Conservation (phyloP, 2,329 filamentous ascomycete species). For the Aureobasidium lini region DNA sequence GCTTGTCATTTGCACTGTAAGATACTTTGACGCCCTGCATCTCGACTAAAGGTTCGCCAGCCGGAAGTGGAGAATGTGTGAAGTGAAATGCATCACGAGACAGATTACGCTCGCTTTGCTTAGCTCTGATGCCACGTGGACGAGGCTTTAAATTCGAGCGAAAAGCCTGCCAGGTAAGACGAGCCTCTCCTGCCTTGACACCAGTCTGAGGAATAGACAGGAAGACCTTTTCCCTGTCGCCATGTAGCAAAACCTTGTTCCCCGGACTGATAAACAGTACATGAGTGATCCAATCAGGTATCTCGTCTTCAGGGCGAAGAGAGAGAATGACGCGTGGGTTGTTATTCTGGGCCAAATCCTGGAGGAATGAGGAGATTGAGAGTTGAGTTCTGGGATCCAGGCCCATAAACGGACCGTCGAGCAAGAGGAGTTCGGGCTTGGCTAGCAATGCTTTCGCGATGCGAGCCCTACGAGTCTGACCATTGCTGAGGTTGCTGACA, state of each 20-base stretch:
- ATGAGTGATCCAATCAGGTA: conserved; percentile 89
- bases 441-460: conserved; percentile 80
- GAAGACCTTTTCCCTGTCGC: conserved; percentile 57
- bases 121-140: neutral
- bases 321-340: conserved; percentile 69
- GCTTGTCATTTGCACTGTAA: conserved; percentile 51
- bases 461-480: conserved; percentile 76
- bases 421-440: conserved; percentile 69
- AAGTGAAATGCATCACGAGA: conserved; percentile 26
- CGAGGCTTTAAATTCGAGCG: neutral
- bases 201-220: conserved; percentile 18
- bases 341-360: conserved; percentile 57
- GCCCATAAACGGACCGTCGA: conserved; percentile 96
- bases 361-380: conserved; percentile 63
- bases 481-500: conserved; percentile 85
- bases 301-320: conserved; percentile 73
- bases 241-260: conserved; percentile 58
- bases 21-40: conserved; percentile 78
- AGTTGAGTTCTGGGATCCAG: conserved; percentile 76
- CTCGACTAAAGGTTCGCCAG: conserved; percentile 68
- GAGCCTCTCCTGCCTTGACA: neutral
- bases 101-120: neutral
- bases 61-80: conserved; percentile 20
- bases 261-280: conserved; percentile 63
- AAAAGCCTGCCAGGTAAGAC: neutral